Evolutionary conservation across 1,284 basidiomycete genomes (phyloP).

Genomic region (Anthracocystis setariae): DNA sequence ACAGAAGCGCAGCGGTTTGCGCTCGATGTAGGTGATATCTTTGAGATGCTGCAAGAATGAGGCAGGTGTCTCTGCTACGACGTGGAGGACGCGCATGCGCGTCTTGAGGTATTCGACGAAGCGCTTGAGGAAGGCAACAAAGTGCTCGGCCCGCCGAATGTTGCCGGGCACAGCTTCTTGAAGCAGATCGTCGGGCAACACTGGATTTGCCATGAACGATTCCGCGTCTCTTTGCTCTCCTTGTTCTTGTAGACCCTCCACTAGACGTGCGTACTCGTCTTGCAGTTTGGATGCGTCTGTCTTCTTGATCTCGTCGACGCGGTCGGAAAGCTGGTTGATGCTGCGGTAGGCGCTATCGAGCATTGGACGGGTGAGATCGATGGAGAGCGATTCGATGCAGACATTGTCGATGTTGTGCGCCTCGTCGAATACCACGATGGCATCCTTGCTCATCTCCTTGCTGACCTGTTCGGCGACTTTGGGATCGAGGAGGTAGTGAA

Average conservation of each 20-base stretch:
- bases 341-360: constrained; percentile 92
- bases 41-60: constrained; percentile 98
- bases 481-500: constrained; percentile 97
- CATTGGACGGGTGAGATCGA: constrained; percentile 98
- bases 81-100: constrained; percentile 96
- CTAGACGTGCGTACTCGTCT: constrained; percentile 95
- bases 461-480: constrained; percentile 99
- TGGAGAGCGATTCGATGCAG: constrained; percentile 97
- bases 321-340: constrained; percentile 85
- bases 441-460: constrained; percentile 94
- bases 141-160: constrained; percentile 98
- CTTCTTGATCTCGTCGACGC: constrained; percentile 95
- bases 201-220: constrained; percentile 84
- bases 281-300: constrained; percentile 94
- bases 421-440: constrained; percentile 99
- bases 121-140: constrained; percentile 96
- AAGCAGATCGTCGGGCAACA: constrained; percentile 92
- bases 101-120: constrained; percentile 99
- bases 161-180: constrained; percentile 97
- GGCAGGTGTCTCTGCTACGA: constrained; percentile 98
- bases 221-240: constrained; percentile 77
- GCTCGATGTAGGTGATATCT: constrained; percentile 98
- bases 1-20: constrained; percentile 94
- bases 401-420: constrained; percentile 99
- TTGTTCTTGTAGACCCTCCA: constrained; percentile 84